Evolutionary conservation across 1,139 yeast species (phyloP).

Genomic region (Nematodospora anomalae): DNA sequence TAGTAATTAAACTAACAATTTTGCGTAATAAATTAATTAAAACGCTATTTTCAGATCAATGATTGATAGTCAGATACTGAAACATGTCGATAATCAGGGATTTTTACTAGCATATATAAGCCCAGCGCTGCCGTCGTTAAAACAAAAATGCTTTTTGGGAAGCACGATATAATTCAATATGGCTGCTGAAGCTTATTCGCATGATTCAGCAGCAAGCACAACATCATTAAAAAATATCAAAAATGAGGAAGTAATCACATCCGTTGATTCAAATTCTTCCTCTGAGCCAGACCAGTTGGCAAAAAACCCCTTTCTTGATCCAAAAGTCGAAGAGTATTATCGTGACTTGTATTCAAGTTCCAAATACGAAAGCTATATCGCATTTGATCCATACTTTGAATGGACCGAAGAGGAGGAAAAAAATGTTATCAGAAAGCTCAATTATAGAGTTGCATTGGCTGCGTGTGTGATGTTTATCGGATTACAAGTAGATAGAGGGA

Average conservation of each 20-base stretch:
- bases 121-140: background rate
- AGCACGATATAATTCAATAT: slow-evolving; percentile 1
- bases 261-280: slow-evolving; percentile 10
- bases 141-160: no score
- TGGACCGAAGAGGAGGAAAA: slow-evolving; percentile 38
- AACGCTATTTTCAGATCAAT: background rate
- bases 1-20: background rate
- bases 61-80: background rate
- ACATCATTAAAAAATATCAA: background rate
- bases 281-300: slow-evolving; percentile 6
- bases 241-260: background rate
- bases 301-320: slow-evolving; percentile 13
- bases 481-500: slow-evolving; percentile 34
- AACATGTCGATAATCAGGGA: background rate
- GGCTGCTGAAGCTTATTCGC: background rate
- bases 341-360: slow-evolving; percentile 28
- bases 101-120: background rate
- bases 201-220: background rate
- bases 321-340: slow-evolving; percentile 12
- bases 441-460: slow-evolving; percentile 28
- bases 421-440: slow-evolving; percentile 24
- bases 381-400: slow-evolving; percentile 34
- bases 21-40: background rate
- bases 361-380: slow-evolving; percentile 34
- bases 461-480: slow-evolving; percentile 34